phyloP scores from a whole-genome alignment of 106 monocot species.

The Allium fistulosum region DNA sequence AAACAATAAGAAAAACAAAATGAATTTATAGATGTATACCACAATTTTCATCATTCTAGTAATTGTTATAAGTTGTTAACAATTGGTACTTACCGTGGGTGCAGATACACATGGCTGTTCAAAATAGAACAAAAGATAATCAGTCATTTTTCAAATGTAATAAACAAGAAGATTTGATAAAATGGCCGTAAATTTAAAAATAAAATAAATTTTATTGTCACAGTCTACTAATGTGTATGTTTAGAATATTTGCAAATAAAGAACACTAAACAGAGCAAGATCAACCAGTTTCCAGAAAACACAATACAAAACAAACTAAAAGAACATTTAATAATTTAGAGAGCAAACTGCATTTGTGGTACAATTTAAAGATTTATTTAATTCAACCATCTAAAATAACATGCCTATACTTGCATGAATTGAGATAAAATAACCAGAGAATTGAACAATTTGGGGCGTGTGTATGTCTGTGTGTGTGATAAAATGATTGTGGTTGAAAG shows the following conservation, averaged over 20 bases:
- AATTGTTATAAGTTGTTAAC: background rate
- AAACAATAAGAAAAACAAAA: background rate
- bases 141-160: too few species aligned
- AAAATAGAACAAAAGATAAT: too few species aligned
- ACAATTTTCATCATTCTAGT: background rate
- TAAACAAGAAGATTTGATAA: too few species aligned
- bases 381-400: background rate
- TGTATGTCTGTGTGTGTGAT: too few species aligned
- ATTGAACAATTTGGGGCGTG: background rate
- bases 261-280: too few species aligned
- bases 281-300: background rate
- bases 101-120: slow-evolving; percentile 1
- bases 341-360: too few species aligned
- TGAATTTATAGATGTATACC: background rate
- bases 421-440: background rate
- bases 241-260: too few species aligned
- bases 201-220: too few species aligned
- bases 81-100: slow-evolving; percentile 2
- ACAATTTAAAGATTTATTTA: too few species aligned
- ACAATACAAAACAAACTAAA: background rate
- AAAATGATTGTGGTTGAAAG: too few species aligned
- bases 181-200: too few species aligned
- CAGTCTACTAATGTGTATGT: too few species aligned
- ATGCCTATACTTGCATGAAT: background rate
- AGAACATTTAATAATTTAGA: background rate